Conservation (phyloP, 208 protist species). For the Crithidia expoeki region DNA sequence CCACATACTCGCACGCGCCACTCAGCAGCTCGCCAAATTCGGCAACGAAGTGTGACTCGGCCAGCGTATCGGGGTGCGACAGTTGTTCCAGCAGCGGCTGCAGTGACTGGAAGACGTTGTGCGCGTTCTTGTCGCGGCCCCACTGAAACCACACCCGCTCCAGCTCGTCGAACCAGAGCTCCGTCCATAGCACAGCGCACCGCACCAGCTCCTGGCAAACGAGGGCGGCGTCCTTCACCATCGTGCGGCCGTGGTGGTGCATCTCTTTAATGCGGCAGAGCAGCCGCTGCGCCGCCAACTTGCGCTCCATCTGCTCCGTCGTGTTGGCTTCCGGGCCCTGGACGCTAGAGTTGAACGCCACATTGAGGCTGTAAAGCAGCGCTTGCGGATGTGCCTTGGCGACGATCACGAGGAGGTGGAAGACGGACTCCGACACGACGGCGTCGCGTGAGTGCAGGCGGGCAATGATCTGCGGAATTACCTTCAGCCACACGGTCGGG, state of each 20-base stretch:
- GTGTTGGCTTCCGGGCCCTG: conserved; percentile 33
- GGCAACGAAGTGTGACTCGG: conserved; percentile 95
- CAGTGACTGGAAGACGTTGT: conserved; percentile 93
- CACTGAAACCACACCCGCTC: conserved; percentile 96
- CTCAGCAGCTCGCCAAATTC: conserved; percentile 79
- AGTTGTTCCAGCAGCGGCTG: conserved; percentile 95
- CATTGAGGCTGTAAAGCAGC: conserved; percentile 99
- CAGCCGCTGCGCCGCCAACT: conserved; percentile 79
- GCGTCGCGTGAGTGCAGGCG: conserved; percentile 94
- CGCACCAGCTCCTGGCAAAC: conserved; percentile 98
- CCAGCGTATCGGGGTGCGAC: conserved; percentile 90
- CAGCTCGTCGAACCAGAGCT: conserved; percentile 95
- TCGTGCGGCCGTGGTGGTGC: conserved; percentile 79
- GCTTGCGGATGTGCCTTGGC: conserved; percentile 98
- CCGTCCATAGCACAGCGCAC: conserved; percentile 98
- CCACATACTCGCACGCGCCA: conserved; percentile 78
- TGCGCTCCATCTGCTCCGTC: conserved; percentile 63
- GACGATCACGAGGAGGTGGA: conserved; percentile 94
- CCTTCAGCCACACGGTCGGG: conserved; percentile 99
- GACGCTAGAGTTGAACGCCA: conserved; percentile 89
- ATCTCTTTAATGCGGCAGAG: conserved; percentile 77
- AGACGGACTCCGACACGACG: conserved; percentile 91
- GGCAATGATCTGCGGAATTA: conserved; percentile 99
- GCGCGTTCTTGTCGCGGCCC: conserved; percentile 94
- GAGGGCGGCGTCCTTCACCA: conserved; percentile 96